Conservation (phyloP, 2,329 filamentous ascomycete species). For the Ceratocystis cacaofunesta region DNA sequence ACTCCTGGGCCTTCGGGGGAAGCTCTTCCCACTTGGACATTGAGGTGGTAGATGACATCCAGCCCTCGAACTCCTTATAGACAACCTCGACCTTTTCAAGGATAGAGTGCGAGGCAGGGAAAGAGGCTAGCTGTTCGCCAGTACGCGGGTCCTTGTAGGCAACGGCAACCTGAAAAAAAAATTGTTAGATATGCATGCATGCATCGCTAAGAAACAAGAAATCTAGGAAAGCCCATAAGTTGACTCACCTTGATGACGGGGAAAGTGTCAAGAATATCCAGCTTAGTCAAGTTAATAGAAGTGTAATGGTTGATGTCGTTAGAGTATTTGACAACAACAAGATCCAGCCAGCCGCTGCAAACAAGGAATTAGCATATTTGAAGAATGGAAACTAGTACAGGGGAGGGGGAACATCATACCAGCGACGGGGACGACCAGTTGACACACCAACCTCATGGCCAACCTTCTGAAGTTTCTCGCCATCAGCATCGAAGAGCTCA, state of each 20-base stretch:
- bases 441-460: constrained; percentile 26
- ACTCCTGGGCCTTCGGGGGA: constrained; percentile 47
- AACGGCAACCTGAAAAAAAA: constrained; percentile 33
- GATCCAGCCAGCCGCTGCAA: constrained; percentile 39
- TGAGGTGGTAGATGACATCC: constrained; percentile 49
- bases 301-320: constrained; percentile 37
- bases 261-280: constrained; percentile 58
- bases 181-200: not conserved
- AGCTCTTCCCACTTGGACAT: constrained; percentile 46
- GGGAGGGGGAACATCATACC: not conserved
- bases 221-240: not conserved
- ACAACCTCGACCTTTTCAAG: constrained; percentile 47
- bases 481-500: constrained; percentile 31
- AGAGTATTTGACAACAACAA: constrained; percentile 54
- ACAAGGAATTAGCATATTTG: not conserved
- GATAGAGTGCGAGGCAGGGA: constrained; percentile 46
- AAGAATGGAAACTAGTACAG: not conserved
- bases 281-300: constrained; percentile 37
- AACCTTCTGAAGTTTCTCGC: constrained; percentile 30
- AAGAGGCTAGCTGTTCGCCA: constrained; percentile 39
- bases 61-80: constrained; percentile 55
- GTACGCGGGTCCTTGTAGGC: constrained; percentile 43
- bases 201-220: constrained; percentile 4
- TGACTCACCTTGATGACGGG: constrained; percentile 44
- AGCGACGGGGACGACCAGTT: constrained; percentile 17